Percentiles rank a stretch among this genome's conserved stretches.
phyloP scores from a whole-genome alignment of 2,329 filamentous ascomycete genomes.

The Colletotrichum higginsianum region DNA sequence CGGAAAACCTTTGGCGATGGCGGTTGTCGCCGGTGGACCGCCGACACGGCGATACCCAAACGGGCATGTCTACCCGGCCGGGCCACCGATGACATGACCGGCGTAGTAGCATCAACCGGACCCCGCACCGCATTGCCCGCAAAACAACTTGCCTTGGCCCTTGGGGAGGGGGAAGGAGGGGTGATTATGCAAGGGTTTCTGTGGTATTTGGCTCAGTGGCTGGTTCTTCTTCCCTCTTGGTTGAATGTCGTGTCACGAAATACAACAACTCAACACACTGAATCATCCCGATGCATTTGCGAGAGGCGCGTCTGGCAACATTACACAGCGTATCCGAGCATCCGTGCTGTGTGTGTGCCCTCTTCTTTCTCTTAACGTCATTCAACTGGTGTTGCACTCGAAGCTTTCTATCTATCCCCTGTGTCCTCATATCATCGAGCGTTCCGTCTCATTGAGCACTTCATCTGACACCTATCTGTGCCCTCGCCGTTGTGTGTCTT shows the following conservation, averaged over 20 bases:
- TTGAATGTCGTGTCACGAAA: neutral
- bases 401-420: too few species aligned
- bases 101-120: neutral
- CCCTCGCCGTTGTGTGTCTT: neutral
- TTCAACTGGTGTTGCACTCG: neutral
- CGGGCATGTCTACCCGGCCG: slow-evolving; percentile 20
- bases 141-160: neutral
- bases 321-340: neutral
- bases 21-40: neutral
- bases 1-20: neutral
- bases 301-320: neutral
- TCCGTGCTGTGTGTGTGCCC: too few species aligned
- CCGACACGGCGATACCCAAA: neutral
- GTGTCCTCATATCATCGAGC: neutral
- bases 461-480: neutral
- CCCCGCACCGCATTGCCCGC: slow-evolving; percentile 11
- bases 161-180: too few species aligned
- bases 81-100: neutral
- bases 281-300: neutral
- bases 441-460: neutral
- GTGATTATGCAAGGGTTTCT: too few species aligned
- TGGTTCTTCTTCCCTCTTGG: neutral
- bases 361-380: neutral
- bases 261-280: neutral
- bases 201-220: too few species aligned